A percentile compares a stretch with the other conserved stretches of the same genome.
Evolutionary conservation across 2,329 filamentous ascomycete species (phyloP).

Genomic region (Fusarium falciforme): DNA sequence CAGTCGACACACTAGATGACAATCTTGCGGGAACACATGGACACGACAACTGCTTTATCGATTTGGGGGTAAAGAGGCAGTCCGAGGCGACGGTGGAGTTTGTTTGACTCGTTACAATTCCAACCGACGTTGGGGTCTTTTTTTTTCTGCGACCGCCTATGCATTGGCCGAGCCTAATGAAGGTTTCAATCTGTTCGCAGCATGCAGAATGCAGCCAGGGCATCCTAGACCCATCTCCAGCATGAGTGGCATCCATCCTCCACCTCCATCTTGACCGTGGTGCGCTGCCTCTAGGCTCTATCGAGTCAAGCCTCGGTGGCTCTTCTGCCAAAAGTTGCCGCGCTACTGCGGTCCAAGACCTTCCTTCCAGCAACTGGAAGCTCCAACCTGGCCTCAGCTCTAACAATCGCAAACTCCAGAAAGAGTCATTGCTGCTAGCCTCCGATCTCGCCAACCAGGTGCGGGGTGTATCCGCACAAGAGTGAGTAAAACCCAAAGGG

Average conservation of each 20-base stretch:
- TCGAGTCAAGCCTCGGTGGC: constrained; percentile 37
- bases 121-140: background rate
- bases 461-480: constrained; percentile 28
- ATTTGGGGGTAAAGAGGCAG: constrained; percentile 12
- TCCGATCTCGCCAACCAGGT: constrained; percentile 43
- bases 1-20: constrained; percentile 20
- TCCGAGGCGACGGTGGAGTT: constrained; percentile 4
- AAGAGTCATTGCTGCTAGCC: constrained; percentile 39
- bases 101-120: constrained; percentile 10
- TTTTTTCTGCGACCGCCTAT: background rate
- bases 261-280: constrained; percentile 8
- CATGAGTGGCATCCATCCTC: constrained; percentile 11
- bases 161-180: constrained; percentile 4
- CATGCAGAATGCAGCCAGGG: constrained; percentile 28
- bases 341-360: constrained; percentile 41
- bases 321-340: constrained; percentile 19
- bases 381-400: constrained; percentile 25
- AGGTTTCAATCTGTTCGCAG: constrained; percentile 37
- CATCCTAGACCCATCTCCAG: constrained; percentile 21
- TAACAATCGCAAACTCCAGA: constrained; percentile 10
- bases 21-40: constrained; percentile 17
- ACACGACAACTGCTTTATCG: constrained; percentile 1
- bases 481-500: constrained; percentile 18
- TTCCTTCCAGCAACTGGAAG: constrained; percentile 44
- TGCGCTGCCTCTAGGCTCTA: constrained; percentile 24